Evolutionary conservation across 139 green algal species (phyloP).

Genomic region (Coelastrella sp.): DNA sequence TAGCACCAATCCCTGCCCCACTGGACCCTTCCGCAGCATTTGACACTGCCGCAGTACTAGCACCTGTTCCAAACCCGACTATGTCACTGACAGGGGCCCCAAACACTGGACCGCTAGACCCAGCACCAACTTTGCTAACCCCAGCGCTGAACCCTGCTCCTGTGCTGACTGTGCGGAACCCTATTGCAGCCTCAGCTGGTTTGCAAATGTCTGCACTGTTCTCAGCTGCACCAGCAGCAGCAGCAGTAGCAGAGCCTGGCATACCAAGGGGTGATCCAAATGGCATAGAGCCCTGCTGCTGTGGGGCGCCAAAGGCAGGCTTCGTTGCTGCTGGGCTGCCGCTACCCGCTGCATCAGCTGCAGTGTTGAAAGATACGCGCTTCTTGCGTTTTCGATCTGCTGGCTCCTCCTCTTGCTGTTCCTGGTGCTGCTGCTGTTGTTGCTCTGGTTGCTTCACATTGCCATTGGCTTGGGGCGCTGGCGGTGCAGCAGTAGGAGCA

Average conservation of each 20-base stretch:
- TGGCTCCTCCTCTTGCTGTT: neutral
- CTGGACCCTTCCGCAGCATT: too few species aligned
- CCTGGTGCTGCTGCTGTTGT: slow-evolving; percentile 16
- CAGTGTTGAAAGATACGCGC: neutral
- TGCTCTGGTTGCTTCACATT: neutral
- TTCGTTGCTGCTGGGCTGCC: neutral
- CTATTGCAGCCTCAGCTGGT: neutral
- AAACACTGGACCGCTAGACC: neutral
- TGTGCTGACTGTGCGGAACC: neutral
- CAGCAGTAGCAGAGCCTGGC: neutral
- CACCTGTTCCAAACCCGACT: neutral
- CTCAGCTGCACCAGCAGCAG: neutral
- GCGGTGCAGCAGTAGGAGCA: neutral
- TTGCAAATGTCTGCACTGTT: neutral
- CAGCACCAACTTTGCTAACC: neutral
- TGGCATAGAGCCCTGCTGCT: slow-evolving; percentile 6
- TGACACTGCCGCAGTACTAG: neutral
- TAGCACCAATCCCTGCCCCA: neutral
- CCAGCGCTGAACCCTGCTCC: neutral
- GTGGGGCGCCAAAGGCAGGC: slow-evolving; percentile 5
- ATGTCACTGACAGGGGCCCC: too few species aligned
- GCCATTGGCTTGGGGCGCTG: neutral
- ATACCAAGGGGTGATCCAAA: slow-evolving; percentile 29
- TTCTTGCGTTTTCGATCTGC: neutral
- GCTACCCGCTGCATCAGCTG: neutral